These are phyloP conservation scores for Trametes meyenii DNA, from an alignment of 768 basidiomycete genomes.

Conservation along the genomic window DNA sequence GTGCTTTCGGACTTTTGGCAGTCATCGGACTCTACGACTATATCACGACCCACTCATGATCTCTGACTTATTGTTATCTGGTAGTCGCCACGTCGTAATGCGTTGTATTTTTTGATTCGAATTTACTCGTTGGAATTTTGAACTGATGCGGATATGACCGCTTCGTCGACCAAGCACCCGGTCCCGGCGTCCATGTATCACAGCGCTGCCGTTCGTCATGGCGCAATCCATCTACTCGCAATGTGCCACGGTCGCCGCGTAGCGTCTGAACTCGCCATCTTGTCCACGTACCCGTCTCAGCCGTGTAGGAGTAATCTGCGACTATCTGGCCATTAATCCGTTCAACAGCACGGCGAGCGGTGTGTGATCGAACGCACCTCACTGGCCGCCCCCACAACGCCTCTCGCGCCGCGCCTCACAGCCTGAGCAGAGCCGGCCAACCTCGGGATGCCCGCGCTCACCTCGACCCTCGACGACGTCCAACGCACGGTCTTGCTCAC, in stretches of 20 bases:
- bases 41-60: conserved; percentile 22
- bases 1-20: background rate
- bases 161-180: background rate
- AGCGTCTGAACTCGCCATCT: background rate
- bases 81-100: conserved; percentile 10
- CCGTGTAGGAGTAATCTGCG: no score
- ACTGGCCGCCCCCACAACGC: background rate
- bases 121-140: background rate
- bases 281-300: background rate
- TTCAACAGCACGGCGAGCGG: background rate
- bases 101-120: conserved; percentile 13
- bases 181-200: no score
- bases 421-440: background rate
- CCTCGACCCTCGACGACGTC: conserved; percentile 18
- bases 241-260: background rate
- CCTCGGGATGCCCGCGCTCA: conserved; percentile 5
- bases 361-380: conserved; percentile 5
- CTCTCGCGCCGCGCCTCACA: background rate
- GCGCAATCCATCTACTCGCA: background rate
- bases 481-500: conserved; percentile 51
- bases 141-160: background rate
- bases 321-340: background rate
- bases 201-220: conserved; percentile 2
- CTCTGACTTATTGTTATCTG: conserved; percentile 25
- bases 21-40: conserved; percentile 3